Percentiles rank a stretch among this genome's conserved stretches.
These are phyloP conservation scores for Lotus japonicus DNA, from an alignment of 306 rosid genomes.

Conservation along the genomic window DNA sequence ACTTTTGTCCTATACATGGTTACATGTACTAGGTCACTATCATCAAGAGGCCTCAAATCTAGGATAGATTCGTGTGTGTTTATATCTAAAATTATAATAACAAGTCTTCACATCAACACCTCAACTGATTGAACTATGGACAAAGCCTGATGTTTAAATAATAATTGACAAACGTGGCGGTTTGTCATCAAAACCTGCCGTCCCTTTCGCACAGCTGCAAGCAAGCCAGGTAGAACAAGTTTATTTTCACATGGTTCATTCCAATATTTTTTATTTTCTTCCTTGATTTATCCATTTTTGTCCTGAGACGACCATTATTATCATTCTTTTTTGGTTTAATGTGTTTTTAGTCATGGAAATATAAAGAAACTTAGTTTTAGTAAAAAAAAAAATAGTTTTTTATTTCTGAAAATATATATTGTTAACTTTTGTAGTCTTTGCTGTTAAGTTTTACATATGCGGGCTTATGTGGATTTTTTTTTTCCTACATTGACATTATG, in stretches of 20 bases:
- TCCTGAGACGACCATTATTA: background rate
- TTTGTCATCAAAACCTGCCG: conserved; percentile 23
- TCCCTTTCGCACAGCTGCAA: background rate
- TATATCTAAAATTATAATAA: background rate
- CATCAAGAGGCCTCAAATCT: conserved; percentile 54
- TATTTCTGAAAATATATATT: too few species aligned
- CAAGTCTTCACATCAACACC: background rate
- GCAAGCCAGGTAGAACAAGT: background rate
- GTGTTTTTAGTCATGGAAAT: too few species aligned
- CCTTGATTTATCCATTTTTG: background rate
- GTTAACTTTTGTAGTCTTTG: too few species aligned
- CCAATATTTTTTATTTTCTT: background rate
- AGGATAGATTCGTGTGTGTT: conserved; percentile 43
- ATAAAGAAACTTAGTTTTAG: too few species aligned
- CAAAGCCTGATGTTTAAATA: conserved; percentile 4
- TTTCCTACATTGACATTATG: too few species aligned
- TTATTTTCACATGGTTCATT: background rate
- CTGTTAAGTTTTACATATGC: too few species aligned
- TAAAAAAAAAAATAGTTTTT: too few species aligned
- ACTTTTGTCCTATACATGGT: conserved; percentile 43
- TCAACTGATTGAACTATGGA: background rate
- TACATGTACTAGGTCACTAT: conserved; percentile 39
- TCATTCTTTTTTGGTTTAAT: too few species aligned
- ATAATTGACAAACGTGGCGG: conserved; percentile 21
- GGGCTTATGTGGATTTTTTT: too few species aligned